Base-by-base conservation (phyloP, 768 basidiomycete genomes). In the Leccinum subtestaceum region DNA sequence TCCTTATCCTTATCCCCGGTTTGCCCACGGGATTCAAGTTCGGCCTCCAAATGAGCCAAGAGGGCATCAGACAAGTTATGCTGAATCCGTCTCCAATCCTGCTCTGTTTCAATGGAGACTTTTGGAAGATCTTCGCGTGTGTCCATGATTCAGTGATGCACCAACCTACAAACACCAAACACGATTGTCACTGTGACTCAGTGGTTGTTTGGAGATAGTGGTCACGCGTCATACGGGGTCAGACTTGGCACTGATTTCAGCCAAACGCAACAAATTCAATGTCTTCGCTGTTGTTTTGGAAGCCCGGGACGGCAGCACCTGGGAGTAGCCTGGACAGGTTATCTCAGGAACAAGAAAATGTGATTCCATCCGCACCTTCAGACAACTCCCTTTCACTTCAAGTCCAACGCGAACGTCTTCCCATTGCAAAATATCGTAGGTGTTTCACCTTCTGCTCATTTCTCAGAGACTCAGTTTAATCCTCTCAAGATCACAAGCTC, bases 261-360 rank as follows among this genome's bases (percentile, higher is more conserved):
- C 15, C 36, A 32, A 32, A 32, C 31, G 10, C 31, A 32, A 11
- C 29, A 38, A 46, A 6, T 32, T 32, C 11, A 63, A 84, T 85
- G 83, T 70, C 71, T 40, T 78, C 82, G 19, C 74, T 87, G 56
- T 82, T 85, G 47, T 95, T 95, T 69, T 95, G 93, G 93, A 94
- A 93, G 71, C 94, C 94, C 5, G 94, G 94, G 15, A 88, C 91
- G 13, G 70, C 77, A 52, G 91, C 83, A 1, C 93, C 94, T 48
- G 95, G 94, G 3, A 95, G 92, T 67, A 86, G 84, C 23, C 83
- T 96, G 34, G 96, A 98, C 76, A 82, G 95, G 66, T 84, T 85
- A 23, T 80, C 88, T 4, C 89, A 91, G 66, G 79, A 81, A 21
- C 93, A 95, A 71, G 91, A 84, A 32, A 81, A 79, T 51, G 75